Evolutionary conservation across 148 eudicot species (phyloP).

Genomic region (Talinum fruticosum): DNA sequence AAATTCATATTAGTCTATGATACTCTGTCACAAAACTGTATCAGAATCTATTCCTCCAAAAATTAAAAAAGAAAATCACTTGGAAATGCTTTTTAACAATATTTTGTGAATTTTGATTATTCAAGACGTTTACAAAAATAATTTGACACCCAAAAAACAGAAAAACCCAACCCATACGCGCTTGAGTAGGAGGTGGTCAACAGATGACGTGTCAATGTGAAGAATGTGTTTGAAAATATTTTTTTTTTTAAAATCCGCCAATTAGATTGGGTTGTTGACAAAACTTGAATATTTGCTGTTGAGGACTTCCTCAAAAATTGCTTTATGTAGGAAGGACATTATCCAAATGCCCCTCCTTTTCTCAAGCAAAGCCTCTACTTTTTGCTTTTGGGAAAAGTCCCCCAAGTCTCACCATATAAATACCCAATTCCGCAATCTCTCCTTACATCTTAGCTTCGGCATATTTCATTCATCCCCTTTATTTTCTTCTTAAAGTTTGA

Average conservation of each 20-base stretch:
- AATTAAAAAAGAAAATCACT: too few relatives aligned
- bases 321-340: conserved; percentile 2
- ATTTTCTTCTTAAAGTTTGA: not conserved
- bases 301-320: conserved; percentile 21
- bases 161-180: not conserved
- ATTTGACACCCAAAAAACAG: too few relatives aligned
- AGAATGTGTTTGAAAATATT: not conserved
- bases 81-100: too few relatives aligned
- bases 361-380: conserved; percentile 28
- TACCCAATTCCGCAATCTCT: not conserved
- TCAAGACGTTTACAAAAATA: not conserved
- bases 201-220: not conserved
- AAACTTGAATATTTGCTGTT: not conserved
- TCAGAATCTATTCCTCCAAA: too few relatives aligned
- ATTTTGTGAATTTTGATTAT: too few relatives aligned
- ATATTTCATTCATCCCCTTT: too few relatives aligned
- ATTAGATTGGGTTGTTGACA: not conserved
- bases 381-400: conserved; percentile 18
- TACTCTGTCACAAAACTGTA: too few relatives aligned
- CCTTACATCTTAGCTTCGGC: not conserved
- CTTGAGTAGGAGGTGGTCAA: not conserved
- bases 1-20: too few relatives aligned
- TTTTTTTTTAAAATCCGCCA: too few relatives aligned
- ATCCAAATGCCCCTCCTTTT: conserved; percentile 20
- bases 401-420: conserved; percentile 21